These are phyloP conservation scores for Podospora fimiseda DNA, from an alignment of 495 filamentous ascomycete species.

Conservation along the genomic window DNA sequence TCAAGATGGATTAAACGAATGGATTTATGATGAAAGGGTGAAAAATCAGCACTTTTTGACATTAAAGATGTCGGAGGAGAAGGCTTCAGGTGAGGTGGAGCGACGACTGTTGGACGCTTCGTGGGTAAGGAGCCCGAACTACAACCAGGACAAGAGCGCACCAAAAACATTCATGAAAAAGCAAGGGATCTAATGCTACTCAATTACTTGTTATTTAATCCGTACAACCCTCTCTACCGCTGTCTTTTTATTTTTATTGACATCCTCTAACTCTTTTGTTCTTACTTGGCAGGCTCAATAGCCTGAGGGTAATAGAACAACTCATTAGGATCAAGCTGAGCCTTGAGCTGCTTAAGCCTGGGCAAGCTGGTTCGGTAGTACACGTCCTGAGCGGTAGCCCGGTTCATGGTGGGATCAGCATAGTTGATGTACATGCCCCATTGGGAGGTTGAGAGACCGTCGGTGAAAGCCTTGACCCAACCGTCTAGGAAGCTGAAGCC, in stretches of 20 bases:
- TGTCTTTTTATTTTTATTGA: too few species aligned
- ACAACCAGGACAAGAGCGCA: neutral
- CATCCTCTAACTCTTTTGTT: too few species aligned
- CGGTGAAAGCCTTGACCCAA: slow-evolving; percentile 34
- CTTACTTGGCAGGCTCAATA: slow-evolving; percentile 34
- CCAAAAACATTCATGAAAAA: neutral
- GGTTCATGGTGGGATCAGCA: slow-evolving; percentile 33
- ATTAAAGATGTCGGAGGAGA: slow-evolving; percentile 17
- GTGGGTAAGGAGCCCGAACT: neutral
- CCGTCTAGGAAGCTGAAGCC: slow-evolving; percentile 34
- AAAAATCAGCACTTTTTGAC: slow-evolving; percentile 30
- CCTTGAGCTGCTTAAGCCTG: slow-evolving; percentile 49
- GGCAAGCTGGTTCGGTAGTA: slow-evolving; percentile 52
- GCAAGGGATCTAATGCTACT: too few species aligned
- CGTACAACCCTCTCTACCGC: too few species aligned
- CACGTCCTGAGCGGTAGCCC: slow-evolving; percentile 30
- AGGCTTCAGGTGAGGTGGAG: slow-evolving; percentile 21
- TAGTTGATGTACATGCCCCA: slow-evolving; percentile 47
- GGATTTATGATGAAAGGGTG: slow-evolving; percentile 26
- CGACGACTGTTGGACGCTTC: slow-evolving; percentile 13
- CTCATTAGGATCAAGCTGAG: slow-evolving; percentile 48
- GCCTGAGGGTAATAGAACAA: slow-evolving; percentile 59
- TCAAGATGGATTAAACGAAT: slow-evolving; percentile 28
- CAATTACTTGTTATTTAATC: too few species aligned
- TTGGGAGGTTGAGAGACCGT: slow-evolving; percentile 21